These are phyloP conservation scores for Wickerhamomyces alni DNA, from an alignment of 805 yeast species.

Conservation along the genomic window DNA sequence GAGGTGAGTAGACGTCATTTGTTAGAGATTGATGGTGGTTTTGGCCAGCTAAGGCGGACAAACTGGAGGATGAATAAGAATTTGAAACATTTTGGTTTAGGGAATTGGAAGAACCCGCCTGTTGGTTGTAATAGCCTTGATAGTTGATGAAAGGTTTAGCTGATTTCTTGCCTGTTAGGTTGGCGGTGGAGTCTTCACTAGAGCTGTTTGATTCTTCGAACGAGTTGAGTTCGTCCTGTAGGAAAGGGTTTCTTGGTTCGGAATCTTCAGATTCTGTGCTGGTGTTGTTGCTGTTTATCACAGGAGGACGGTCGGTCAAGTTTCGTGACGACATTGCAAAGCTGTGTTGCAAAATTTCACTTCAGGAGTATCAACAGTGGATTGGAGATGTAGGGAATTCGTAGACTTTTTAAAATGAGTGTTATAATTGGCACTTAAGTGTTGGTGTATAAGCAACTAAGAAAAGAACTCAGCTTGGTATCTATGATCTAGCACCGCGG, in stretches of 20 bases:
- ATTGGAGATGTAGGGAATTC: no score
- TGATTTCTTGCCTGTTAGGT: conserved; percentile 7
- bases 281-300: conserved; percentile 8
- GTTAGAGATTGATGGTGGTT: conserved; percentile 5
- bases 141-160: conserved; percentile 34
- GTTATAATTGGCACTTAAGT: no score
- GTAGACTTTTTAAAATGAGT: no score
- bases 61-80: conserved; percentile 20
- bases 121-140: conserved; percentile 36
- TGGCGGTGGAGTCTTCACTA: conserved; percentile 15
- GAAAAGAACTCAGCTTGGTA: no score
- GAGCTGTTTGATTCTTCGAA: conserved; percentile 18
- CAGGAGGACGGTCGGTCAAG: conserved; percentile 23
- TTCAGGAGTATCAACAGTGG: no score
- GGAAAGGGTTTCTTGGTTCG: conserved; percentile 24
- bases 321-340: conserved; percentile 25
- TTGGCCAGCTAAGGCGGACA: conserved; percentile 15
- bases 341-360: no score
- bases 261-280: conserved; percentile 19
- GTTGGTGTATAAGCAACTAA: no score
- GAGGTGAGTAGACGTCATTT: conserved; percentile 34
- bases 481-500: no score
- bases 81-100: conserved; percentile 14
- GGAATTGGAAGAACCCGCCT: conserved; percentile 34
- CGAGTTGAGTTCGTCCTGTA: conserved; percentile 22